Conservation (phyloP, 1,284 basidiomycete genomes). For the Vanrija sp. region DNA sequence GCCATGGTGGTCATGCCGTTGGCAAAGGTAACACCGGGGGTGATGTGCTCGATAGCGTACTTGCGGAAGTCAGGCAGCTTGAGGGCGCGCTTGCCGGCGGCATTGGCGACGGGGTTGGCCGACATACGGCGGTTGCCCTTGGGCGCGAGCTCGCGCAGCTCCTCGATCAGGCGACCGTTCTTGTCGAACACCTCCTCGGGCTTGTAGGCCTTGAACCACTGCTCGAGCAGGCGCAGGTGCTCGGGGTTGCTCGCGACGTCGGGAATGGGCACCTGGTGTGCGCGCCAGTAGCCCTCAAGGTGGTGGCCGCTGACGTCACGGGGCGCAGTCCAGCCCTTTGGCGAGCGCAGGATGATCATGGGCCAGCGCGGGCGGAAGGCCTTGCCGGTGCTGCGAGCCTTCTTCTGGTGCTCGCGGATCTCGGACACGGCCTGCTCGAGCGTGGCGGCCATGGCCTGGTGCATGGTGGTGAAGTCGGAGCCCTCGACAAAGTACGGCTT, state of each 20-base stretch:
- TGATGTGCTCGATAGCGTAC: conserved; percentile 51
- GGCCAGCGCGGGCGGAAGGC: conserved; percentile 84
- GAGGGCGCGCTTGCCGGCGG: conserved; percentile 59
- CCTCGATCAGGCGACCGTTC: conserved; percentile 53
- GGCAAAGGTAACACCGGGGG: conserved; percentile 26
- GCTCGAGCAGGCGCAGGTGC: conserved; percentile 61
- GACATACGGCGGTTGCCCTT: conserved; percentile 27
- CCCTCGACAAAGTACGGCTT: conserved; percentile 78
- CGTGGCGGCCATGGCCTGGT: conserved; percentile 63
- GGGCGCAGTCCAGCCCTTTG: conserved; percentile 74
- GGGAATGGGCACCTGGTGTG: conserved; percentile 66
- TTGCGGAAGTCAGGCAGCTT: conserved; percentile 62
- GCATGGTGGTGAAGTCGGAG: conserved; percentile 42
- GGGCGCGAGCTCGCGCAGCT: conserved; percentile 49
- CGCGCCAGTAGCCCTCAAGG: conserved; percentile 66
- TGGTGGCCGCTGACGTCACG: conserved; percentile 61
- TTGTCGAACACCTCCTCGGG: conserved; percentile 61
- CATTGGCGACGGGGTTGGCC: conserved; percentile 43
- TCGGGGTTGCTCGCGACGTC: conserved; percentile 60
- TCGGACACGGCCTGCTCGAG: conserved; percentile 77
- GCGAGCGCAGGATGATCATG: conserved; percentile 73
- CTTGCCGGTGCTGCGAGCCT: conserved; percentile 68
- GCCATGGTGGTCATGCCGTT: conserved; percentile 31
- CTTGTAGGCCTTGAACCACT: conserved; percentile 67
- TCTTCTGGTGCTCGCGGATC: conserved; percentile 69